Percentiles rank a stretch among this genome's conserved stretches.
Conservation (phyloP, 306 rosid genomes). For the Cucurbita pepo region DNA sequence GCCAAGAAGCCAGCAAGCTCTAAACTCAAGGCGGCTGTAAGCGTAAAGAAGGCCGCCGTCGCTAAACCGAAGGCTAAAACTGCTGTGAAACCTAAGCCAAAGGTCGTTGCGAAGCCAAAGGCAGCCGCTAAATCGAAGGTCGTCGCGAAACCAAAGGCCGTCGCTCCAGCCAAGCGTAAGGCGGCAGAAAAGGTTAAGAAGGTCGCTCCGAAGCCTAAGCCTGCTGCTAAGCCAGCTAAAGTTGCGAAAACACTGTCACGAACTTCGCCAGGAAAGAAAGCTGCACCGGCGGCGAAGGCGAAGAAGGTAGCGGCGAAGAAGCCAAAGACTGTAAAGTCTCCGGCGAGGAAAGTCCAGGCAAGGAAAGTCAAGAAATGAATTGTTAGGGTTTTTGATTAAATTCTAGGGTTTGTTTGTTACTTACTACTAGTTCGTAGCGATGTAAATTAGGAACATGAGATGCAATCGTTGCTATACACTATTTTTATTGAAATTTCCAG, state of each 20-base stretch:
- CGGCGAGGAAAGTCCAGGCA: conserved; percentile 21
- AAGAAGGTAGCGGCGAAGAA: conserved; percentile 7
- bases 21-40: conserved; percentile 5
- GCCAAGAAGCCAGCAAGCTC: conserved; percentile 4
- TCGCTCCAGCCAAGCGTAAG: neutral
- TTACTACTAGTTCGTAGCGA: neutral
- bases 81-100: neutral
- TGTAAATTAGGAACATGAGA: conserved; percentile 1
- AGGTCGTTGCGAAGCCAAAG: neutral
- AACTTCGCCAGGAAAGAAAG: conserved; percentile 7
- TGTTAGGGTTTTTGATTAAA: neutral
- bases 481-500: neutral
- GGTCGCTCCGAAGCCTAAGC: conserved; percentile 8
- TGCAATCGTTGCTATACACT: neutral
- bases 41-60: neutral
- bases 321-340: conserved; percentile 13
- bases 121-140: neutral
- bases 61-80: neutral
- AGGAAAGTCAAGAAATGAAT: conserved; percentile 24
- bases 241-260: neutral
- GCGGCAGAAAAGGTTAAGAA: neutral
- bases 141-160: conserved; percentile 11
- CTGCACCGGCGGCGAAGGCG: conserved; percentile 6
- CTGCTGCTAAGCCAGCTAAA: neutral
- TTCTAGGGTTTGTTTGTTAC: neutral